phyloP scores from a whole-genome alignment of 2,329 filamentous ascomycete genomes.

The Ascocoryne sarcoides region DNA sequence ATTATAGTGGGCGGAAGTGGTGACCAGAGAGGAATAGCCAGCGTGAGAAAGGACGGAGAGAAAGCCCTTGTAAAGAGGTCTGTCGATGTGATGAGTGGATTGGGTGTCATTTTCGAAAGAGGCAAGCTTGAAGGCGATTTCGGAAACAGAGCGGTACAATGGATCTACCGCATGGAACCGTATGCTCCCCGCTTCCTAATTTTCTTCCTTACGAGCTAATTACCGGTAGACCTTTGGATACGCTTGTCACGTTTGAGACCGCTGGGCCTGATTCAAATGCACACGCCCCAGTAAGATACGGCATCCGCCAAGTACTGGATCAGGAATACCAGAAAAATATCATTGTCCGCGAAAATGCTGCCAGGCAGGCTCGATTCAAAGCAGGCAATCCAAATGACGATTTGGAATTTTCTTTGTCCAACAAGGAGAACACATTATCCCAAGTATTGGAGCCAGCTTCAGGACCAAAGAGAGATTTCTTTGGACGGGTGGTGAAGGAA shows the following conservation, averaged over 20 bases:
- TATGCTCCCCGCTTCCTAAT: conserved; percentile 38
- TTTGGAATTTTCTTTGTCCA: conserved; percentile 20
- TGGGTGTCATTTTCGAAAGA: conserved; percentile 73
- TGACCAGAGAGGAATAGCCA: conserved; percentile 59
- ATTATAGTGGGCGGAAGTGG: conserved; percentile 70
- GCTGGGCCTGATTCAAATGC: conserved; percentile 43
- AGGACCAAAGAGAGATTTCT: conserved; percentile 70
- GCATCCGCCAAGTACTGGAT: conserved; percentile 85
- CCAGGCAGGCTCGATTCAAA: conserved; percentile 55
- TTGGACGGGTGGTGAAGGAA: conserved; percentile 59
- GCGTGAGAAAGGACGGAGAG: conserved; percentile 80
- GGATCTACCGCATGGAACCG: conserved; percentile 93
- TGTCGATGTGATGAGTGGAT: conserved; percentile 72
- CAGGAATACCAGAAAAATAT: conserved; percentile 77
- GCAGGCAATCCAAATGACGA: conserved; percentile 36
- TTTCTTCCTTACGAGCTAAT: not conserved
- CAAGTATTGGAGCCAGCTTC: conserved; percentile 9
- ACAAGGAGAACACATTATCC: conserved; percentile 13
- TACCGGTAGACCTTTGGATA: conserved; percentile 56
- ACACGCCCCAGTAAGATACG: conserved; percentile 73
- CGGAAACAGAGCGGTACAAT: conserved; percentile 49
- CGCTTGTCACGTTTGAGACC: conserved; percentile 66
- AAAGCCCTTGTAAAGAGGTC: conserved; percentile 72
- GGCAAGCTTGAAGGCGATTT: conserved; percentile 67
- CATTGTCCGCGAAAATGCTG: conserved; percentile 54